Base-by-base conservation (phyloP, 129 eudicot genomes). In the Tagetes patula region DNA sequence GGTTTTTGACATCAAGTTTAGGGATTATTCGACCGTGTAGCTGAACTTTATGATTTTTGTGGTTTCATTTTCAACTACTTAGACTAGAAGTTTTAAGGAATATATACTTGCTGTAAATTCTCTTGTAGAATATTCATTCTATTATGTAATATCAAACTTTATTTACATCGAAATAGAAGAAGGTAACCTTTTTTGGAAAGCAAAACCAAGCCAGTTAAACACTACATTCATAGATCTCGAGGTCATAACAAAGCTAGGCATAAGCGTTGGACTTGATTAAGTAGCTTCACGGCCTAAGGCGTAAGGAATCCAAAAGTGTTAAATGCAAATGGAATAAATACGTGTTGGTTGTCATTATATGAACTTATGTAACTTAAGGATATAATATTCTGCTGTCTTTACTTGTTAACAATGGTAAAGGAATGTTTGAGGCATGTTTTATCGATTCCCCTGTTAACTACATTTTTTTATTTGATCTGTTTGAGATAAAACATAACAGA, bases 1-100 rank as follows among this genome's bases (percentile, higher is more conserved):
- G 72, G 79, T 54, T 65, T 75, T 61, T 74, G 70, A 34, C 31
- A 47, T 34, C 40, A 61, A 48, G 50, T 13, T 75, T 56, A 58
- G 10, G 12, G 65, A 67, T 75, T 65, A 12, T 52, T 11, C n/a
- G 41, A 71, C 11, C 30, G 76, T 40, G 55, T 39, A 30, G 13
- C 42, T 13, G 45, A 71, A 71, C 3, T 72, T 71, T 41, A 30
- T 52, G 68, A 31, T 42, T 56, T 58, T 30, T 56, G 43, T 6
- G 30, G 38, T 53, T 39, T 41, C 43, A 13, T 59, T 30, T 53
- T 70, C 32, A 52, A 36, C 31, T 10, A 71, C 10, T 48, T 13
- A 37, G 43, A 58, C 14, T 43, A 53, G 74, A 14, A 36, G 36
- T 13, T 34, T 48, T 61, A 49, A 34, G 5, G n/a, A 52, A 48